These are phyloP conservation scores for Tetrahymena borealis DNA, from an alignment of 73 alveolate species.

Conservation along the genomic window DNA sequence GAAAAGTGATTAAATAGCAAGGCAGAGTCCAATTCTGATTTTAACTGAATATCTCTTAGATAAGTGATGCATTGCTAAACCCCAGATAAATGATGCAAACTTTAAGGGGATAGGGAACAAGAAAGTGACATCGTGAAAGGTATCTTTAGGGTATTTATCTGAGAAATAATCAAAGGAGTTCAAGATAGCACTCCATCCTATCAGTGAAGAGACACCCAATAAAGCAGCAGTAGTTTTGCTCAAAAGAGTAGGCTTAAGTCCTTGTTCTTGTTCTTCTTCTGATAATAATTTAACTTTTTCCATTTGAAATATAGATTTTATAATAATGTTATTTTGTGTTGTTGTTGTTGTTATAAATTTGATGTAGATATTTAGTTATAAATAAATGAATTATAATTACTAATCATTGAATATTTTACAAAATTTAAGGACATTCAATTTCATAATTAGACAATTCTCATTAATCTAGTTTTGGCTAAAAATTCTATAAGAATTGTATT, in stretches of 20 bases:
- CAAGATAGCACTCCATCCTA: not conserved
- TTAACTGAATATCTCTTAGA: not conserved
- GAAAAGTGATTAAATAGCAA: not conserved
- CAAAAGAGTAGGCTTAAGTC: not conserved
- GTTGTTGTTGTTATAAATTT: too few relatives aligned
- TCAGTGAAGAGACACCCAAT: not conserved
- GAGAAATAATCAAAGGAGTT: not conserved
- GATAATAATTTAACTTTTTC: not conserved
- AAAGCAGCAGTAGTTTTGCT: not conserved
- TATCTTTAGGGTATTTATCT: not conserved
- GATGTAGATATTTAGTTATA: too few relatives aligned
- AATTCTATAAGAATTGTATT: too few relatives aligned
- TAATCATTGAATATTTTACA: too few relatives aligned
- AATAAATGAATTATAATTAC: too few relatives aligned
- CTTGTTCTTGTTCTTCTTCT: not conserved
- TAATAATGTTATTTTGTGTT: too few relatives aligned
- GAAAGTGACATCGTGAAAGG: not conserved
- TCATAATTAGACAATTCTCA: too few relatives aligned
- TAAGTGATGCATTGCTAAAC: not conserved
- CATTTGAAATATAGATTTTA: too few relatives aligned
- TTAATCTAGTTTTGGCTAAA: too few relatives aligned
- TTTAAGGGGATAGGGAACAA: not conserved
- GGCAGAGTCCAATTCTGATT: not conserved
- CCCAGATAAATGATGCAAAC: not conserved
- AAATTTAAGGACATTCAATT: too few relatives aligned